A percentile compares a stretch with the other conserved stretches of the same genome.
These are phyloP conservation scores for Panellus pusillus DNA, from an alignment of 768 basidiomycete genomes.

Conservation along the genomic window DNA sequence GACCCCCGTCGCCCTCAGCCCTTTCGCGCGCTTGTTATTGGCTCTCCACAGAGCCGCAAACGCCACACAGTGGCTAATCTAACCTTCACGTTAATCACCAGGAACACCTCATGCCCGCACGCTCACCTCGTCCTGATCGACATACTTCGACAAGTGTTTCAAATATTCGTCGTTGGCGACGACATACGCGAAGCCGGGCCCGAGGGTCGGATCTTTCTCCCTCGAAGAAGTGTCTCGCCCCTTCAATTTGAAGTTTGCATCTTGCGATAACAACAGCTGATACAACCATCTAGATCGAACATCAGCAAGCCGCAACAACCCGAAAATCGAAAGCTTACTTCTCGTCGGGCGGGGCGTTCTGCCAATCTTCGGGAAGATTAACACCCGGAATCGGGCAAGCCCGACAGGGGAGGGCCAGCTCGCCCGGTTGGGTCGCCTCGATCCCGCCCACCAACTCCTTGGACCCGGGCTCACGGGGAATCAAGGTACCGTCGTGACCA, in stretches of 20 bases:
- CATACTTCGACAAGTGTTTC: not conserved
- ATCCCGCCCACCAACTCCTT: not conserved
- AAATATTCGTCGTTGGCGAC: conserved; percentile 13
- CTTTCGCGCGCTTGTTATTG: conserved; percentile 18
- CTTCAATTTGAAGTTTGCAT: conserved; percentile 24
- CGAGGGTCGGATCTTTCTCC: conserved; percentile 16
- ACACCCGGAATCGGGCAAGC: conserved; percentile 16
- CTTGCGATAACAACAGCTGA: conserved; percentile 6
- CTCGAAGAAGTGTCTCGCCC: conserved; percentile 4
- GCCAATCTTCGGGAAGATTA: conserved; percentile 3
- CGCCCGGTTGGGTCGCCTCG: conserved; percentile 1
- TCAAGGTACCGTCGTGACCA: not conserved
- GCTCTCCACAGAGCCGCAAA: conserved; percentile 16
- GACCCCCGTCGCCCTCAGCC: conserved; percentile 23
- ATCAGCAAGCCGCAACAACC: too few species aligned
- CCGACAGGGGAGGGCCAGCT: conserved; percentile 4
- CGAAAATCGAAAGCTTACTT: not conserved
- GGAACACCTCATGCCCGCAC: not conserved
- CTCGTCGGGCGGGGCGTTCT: not conserved
- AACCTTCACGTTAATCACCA: too few species aligned
- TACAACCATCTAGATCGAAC: conserved; percentile 17
- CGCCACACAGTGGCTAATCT: conserved; percentile 18
- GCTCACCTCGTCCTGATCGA: not conserved
- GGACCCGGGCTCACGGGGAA: not conserved
- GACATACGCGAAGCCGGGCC: conserved; percentile 19